Base-by-base conservation (phyloP, 495 filamentous ascomycete genomes). In the Gamarada debralockiae region DNA sequence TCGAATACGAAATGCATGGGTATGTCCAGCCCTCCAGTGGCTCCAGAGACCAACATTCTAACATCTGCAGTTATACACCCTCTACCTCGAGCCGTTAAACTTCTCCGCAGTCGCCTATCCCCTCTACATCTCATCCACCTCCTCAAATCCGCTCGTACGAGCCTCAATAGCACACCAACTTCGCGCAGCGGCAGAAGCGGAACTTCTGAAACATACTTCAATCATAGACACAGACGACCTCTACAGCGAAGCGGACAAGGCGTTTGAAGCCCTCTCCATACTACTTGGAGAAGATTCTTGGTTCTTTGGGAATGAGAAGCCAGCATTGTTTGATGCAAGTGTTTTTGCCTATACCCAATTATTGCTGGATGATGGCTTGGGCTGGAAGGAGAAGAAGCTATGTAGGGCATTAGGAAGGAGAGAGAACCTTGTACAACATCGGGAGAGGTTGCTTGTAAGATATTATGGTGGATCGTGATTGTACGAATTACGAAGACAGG, bases 301-400 rank as follows among this genome's bases (percentile, higher is more conserved):
- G 71, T 91, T 90, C 65, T 89, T 89, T 67, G 77, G 72, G 3
- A 71, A 70, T 3, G 62, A 69, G 9, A 72, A 69, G 22, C 90
- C 93, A 2, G 79, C 82, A 0, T 60, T 91, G 12, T 89, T 98
- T 58, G 93, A 98, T 67, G 90, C 92, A 22, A 81, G 76, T 50
- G 81, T 97, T 20, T 97, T 96, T 72, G 85, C 88, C 21, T 98
- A 96, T 67, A 90, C 89, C n/a, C 79, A 92, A 65, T 65, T 96
- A 17, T 75, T 97, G 25, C 63, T 95, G 53, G 76, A 61, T 39
- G 50, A 58, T 14, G 31, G 46, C 1, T 18, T 64, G 48, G 54
- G 53, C 22, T 65, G 62, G 62, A 59, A 57, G 39, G 62, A 61
- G 29, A 46, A 55, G 52, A 61, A 60, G 25, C 48, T 65, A 2